These are phyloP conservation scores for Colletotrichum tropicicola DNA, from an alignment of 2,329 filamentous ascomycete genomes.

Conservation along the genomic window DNA sequence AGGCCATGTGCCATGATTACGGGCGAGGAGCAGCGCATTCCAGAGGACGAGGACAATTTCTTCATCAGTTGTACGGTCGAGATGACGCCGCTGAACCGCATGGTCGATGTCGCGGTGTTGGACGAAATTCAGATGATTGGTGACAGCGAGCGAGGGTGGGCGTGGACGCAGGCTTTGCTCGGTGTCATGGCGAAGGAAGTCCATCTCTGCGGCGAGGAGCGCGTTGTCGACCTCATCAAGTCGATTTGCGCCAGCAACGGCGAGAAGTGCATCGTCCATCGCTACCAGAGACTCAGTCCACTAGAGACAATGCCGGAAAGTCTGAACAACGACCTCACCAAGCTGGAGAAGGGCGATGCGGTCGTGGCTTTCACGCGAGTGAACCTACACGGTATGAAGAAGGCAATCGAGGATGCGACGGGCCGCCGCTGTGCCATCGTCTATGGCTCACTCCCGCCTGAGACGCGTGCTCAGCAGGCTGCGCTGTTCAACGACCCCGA, in stretches of 20 bases:
- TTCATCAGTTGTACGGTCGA: constrained; percentile 94
- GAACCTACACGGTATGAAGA: constrained; percentile 82
- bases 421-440: constrained; percentile 88
- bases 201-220: constrained; percentile 91
- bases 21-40: constrained; percentile 85
- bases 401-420: constrained; percentile 78
- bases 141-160: constrained; percentile 82
- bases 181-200: constrained; percentile 89
- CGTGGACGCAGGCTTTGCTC: constrained; percentile 91
- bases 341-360: constrained; percentile 88
- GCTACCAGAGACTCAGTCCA: constrained; percentile 84
- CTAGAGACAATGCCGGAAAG: constrained; percentile 72
- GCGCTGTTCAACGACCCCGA: constrained; percentile 92
- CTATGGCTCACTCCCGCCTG: constrained; percentile 90
- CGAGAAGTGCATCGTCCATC: constrained; percentile 83
- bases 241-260: constrained; percentile 81
- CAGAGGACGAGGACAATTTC: constrained; percentile 62
- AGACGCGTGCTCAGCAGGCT: constrained; percentile 91
- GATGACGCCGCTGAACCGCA: constrained; percentile 70
- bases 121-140: constrained; percentile 99
- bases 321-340: constrained; percentile 69
- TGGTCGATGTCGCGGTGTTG: constrained; percentile 89
- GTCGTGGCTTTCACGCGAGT: constrained; percentile 88
- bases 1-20: constrained; percentile 83
- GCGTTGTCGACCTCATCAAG: constrained; percentile 81